A percentile compares a stretch with the other conserved stretches of the same genome.
phyloP scores from a whole-genome alignment of 2,329 filamentous ascomycete species.

The Claviceps fusiformis region DNA sequence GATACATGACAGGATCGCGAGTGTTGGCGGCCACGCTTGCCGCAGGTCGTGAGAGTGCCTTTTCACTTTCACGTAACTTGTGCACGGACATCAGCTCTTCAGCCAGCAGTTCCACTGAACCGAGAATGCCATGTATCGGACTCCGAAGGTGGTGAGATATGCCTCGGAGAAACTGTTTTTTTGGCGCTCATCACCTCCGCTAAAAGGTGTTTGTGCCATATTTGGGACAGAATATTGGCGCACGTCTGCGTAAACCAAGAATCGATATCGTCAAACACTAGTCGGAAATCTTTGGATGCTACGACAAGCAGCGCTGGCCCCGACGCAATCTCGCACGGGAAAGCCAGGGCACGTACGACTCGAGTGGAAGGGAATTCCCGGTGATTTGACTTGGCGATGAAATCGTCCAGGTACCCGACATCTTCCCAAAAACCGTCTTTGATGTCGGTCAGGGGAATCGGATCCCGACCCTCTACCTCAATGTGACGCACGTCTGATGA shows the following conservation, averaged over 20 bases:
- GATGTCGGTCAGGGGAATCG: slow-evolving; percentile 16
- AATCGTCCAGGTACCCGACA: slow-evolving; percentile 22
- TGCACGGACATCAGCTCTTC: slow-evolving; percentile 18
- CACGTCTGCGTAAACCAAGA: slow-evolving; percentile 29
- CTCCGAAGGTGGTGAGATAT: slow-evolving; percentile 31
- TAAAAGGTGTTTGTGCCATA: slow-evolving; percentile 23
- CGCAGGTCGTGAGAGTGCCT: background rate
- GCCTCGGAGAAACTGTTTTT: slow-evolving; percentile 31
- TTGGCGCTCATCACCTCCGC: slow-evolving; percentile 26
- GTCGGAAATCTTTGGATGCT: slow-evolving; percentile 25
- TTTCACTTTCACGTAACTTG: background rate
- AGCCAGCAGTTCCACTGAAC: slow-evolving; percentile 22
- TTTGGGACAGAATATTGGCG: slow-evolving; percentile 22
- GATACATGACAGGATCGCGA: background rate
- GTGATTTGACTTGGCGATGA: slow-evolving; percentile 24
- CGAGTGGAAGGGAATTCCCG: slow-evolving; percentile 12
- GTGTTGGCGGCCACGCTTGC: background rate
- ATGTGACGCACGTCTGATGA: slow-evolving; percentile 7
- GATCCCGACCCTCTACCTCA: slow-evolving; percentile 12
- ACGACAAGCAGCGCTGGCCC: slow-evolving; percentile 23
- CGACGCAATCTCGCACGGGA: slow-evolving; percentile 20
- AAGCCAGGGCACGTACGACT: slow-evolving; percentile 23
- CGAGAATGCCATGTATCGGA: slow-evolving; percentile 32
- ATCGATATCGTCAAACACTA: slow-evolving; percentile 33
- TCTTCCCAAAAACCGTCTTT: slow-evolving; percentile 32